Percentiles rank a stretch among this genome's conserved stretches.
Conservation (phyloP, 1,139 yeast species). For the Kurtzmaniella quercitrusa region DNA sequence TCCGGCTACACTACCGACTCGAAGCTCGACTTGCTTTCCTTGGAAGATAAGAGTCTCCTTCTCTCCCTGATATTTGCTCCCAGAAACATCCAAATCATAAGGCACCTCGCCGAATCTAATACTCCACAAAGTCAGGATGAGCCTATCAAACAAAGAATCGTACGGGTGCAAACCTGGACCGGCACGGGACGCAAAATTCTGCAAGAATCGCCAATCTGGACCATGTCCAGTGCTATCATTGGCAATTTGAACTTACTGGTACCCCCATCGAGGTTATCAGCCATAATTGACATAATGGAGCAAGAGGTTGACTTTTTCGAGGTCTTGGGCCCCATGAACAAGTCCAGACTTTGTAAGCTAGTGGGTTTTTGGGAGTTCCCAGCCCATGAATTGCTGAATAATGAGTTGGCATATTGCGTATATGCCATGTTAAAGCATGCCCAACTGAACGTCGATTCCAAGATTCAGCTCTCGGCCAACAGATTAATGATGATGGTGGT, state of each 20-base stretch:
- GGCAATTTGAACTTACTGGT: conserved; percentile 20
- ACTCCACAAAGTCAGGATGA: too few relatives aligned
- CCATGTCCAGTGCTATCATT: conserved; percentile 31
- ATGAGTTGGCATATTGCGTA: conserved; percentile 64
- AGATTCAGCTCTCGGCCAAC: conserved; percentile 25
- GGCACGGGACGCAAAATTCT: conserved; percentile 32
- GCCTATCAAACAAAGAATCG: conserved; percentile 27
- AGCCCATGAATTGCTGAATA: conserved; percentile 63
- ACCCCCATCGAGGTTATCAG: conserved; percentile 20
- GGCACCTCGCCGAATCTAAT: not conserved
- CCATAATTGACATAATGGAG: conserved; percentile 25
- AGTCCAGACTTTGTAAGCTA: conserved; percentile 28
- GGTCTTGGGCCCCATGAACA: conserved; percentile 24
- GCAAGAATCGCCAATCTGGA: conserved; percentile 15
- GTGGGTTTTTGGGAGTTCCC: conserved; percentile 58
- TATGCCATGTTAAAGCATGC: conserved; percentile 45
- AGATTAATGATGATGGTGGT: conserved; percentile 55
- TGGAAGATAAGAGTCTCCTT: conserved; percentile 27
- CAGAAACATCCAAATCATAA: conserved; percentile 7
- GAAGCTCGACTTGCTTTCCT: conserved; percentile 17
- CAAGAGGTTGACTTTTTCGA: conserved; percentile 36
- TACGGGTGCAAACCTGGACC: conserved; percentile 54
- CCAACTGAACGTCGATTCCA: conserved; percentile 17
- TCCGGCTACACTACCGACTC: not conserved
- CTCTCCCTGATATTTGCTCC: conserved; percentile 40